Base-by-base conservation (phyloP, 2,329 filamentous ascomycete species). In the Volutella citrinella region DNA sequence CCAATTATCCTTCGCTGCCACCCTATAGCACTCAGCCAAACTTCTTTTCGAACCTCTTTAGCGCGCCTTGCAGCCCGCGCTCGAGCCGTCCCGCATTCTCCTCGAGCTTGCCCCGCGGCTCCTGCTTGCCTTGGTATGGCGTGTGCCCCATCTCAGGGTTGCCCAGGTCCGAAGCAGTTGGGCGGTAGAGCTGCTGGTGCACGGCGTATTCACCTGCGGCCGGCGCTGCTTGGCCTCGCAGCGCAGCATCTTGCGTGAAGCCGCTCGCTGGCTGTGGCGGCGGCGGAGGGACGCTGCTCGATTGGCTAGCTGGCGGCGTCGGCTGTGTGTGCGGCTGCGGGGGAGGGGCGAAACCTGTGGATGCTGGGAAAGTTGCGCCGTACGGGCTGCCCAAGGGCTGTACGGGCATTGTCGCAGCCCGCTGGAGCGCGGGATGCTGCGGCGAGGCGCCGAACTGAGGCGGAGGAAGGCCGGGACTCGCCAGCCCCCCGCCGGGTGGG, bases 1-100 rank as follows among this genome's bases (percentile, higher is more conserved):
- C 20, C 18, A 27, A 27, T n/a, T n/a, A n/a, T n/a, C n/a, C n/a
- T n/a, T n/a, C n/a, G n/a, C n/a, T n/a, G n/a, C n/a, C n/a, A n/a
- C n/a, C n/a, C n/a, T n/a, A n/a, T n/a, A n/a, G n/a, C n/a, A 13
- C 31, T 58, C 50, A 79, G 0, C 70, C 72, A 62, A 83, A 81
- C 56, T 79, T 84, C 77, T 86, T 87, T 66, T 89, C 84, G 60
- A 89, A 73, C 64, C 82, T 87, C 72, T 83, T 87, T 46, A 89
- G 60, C 68, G 88, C 82, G 7, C 80, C 78, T 18, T 78, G 75
- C 5, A 88, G 75, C 2, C 82, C 80, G 57, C 79, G 80, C 64
- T 89, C 84, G 20, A 88, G 50, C 49, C 76, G 72, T 18, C 77
- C 79, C 0, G 82, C 78, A 40, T 77, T 74, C 56, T 80, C 76